Conservation (phyloP, 2,329 filamentous ascomycete genomes). For the Alternaria infectoria region DNA sequence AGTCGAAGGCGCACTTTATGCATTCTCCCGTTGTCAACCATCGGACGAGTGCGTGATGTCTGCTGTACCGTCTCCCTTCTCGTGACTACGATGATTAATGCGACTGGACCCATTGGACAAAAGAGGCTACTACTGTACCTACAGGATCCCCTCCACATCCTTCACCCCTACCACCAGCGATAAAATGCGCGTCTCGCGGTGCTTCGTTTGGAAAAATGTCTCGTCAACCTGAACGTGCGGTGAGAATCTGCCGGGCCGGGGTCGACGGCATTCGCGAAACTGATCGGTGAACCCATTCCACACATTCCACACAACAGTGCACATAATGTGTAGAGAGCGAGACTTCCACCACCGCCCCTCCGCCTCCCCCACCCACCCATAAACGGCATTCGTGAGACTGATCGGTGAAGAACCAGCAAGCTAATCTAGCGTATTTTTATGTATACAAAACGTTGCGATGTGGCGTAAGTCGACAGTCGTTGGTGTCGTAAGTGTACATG, state of each 20-base stretch:
- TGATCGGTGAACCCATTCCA: neutral
- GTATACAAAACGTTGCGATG: neutral
- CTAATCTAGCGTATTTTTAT: neutral
- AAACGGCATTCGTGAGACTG: neutral
- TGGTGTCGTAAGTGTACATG: neutral
- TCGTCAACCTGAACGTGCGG: neutral
- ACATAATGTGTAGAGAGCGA: too few species aligned
- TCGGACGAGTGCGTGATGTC: too few species aligned
- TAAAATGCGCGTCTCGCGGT: neutral
- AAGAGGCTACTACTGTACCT: neutral
- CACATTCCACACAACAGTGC: too few species aligned
- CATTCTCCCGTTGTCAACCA: too few species aligned
- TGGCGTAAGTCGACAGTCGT: neutral
- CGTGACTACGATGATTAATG: neutral
- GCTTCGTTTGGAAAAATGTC: neutral
- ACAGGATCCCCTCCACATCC: too few species aligned
- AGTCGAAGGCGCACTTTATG: too few species aligned
- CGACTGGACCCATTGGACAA: neutral
- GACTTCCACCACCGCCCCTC: too few species aligned
- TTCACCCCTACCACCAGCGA: neutral
- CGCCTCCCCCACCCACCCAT: too few species aligned
- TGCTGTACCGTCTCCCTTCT: too few species aligned
- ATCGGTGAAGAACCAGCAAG: neutral
- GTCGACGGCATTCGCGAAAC: neutral
- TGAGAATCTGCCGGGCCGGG: neutral